Evolutionary conservation across 2,329 filamentous ascomycete species (phyloP), one percentile per base, ranked within the genome.

Genomic region (Sclerotiophoma versabilis): DNA sequence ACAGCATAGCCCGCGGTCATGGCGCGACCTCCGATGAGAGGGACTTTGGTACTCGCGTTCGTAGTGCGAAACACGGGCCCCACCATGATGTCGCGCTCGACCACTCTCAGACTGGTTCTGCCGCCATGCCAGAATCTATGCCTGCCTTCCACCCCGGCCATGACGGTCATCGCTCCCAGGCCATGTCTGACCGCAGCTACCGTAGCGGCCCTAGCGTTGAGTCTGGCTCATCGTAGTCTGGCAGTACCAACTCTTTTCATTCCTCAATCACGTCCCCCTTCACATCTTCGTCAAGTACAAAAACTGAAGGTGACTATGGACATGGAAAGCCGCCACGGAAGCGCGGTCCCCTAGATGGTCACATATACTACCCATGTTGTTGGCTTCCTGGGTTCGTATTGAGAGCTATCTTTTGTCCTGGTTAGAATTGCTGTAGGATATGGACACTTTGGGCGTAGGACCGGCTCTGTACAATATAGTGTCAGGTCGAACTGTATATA

Each of bases 341-440:
- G 20, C 62, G 61, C 36, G 59, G 66, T 20, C 67, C 63, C 53
- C 55, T 59, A 22, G 64, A 66, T 34, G 67, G 68, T 39, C 50
- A 61, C 4, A 49, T 67, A 20, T 74, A 75, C 48, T 72, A 63
- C 59, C 62, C 65, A 7, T 68, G 70, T 46, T 69, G 68, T 39
- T 74, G 66, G 65, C 62, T 74, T 12, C 72, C 72, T 29, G 60
- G 70, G 41, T 73, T 71, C 30, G 58, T 72, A 48, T 57, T 73
- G 33, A 64, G 62, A 33, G 68, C 70, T 23, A 73, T 68, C 14
- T 74, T 73, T 49, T 75, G 72, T 62, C 72, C 70, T 51, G 65
- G 54, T 8, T 66, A 48, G 27, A 4, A n/a, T 12, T n/a, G 14
- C n/a, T 15, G 1, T 29, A n/a, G 15, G 15, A n/a, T 12, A 8